Percentiles rank a stretch among this genome's conserved stretches.
Conservation (phyloP, 352 stramenopile species). For the Phytophthora palmivora region DNA sequence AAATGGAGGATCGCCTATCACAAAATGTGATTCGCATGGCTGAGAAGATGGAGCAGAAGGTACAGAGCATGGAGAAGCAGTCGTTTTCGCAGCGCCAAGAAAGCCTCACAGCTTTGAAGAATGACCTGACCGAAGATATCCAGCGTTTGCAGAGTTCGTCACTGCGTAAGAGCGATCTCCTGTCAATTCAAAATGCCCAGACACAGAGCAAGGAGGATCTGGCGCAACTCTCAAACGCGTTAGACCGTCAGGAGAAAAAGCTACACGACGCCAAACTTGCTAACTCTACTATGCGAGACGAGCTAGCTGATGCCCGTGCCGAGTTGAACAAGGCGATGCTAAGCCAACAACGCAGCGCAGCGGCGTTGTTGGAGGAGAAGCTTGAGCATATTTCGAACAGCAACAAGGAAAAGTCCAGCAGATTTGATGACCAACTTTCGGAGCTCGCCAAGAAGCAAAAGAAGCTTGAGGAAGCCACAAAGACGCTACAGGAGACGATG, state of each 20-base stretch:
- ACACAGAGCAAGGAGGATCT: constrained; percentile 71
- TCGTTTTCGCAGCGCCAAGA: constrained; percentile 59
- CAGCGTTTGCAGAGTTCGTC: constrained; percentile 55
- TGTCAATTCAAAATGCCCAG: constrained; percentile 62
- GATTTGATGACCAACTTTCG: constrained; percentile 61
- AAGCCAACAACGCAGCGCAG: constrained; percentile 53
- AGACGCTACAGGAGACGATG: constrained; percentile 52
- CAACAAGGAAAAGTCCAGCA: constrained; percentile 55
- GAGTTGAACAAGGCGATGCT: constrained; percentile 68
- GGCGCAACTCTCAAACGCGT: constrained; percentile 51
- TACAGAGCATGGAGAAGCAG: constrained; percentile 62
- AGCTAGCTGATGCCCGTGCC: constrained; percentile 57
- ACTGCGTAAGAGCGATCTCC: constrained; percentile 60
- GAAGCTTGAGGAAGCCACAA: constrained; percentile 58
- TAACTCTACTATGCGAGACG: constrained; percentile 53
- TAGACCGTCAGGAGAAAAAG: constrained; percentile 76
- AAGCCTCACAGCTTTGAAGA: constrained; percentile 57
- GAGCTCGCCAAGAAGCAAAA: constrained; percentile 65
- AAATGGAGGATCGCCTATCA: constrained; percentile 70
- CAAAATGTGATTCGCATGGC: constrained; percentile 65
- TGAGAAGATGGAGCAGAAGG: constrained; percentile 78
- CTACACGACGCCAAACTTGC: constrained; percentile 60
- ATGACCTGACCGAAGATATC: constrained; percentile 64
- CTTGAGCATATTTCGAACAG: constrained; percentile 48
- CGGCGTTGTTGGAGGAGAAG: constrained; percentile 60